Percentiles rank a stretch among this genome's conserved stretches.
Evolutionary conservation across 2,329 filamentous ascomycete species (phyloP).

Genomic region (Microdochium nivale): DNA sequence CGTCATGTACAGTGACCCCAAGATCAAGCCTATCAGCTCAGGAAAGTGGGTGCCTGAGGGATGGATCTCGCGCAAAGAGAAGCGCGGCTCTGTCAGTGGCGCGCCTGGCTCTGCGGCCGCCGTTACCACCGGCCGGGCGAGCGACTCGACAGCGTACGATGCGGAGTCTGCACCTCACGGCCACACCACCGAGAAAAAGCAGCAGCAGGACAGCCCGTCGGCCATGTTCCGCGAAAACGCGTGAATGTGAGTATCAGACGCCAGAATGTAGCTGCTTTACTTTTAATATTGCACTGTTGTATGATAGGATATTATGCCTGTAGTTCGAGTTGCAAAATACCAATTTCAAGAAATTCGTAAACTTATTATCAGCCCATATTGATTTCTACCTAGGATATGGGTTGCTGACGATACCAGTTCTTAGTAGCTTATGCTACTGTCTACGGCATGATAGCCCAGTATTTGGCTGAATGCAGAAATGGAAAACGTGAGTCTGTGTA

Average conservation of each 20-base stretch:
- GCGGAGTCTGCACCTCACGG: not conserved
- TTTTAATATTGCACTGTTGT: not conserved
- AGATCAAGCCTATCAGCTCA: conserved; percentile 54
- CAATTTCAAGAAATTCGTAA: no score
- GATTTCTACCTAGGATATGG: no score
- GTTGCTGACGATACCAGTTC: no score
- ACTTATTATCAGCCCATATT: no score
- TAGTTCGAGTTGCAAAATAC: no score
- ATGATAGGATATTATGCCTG: not conserved
- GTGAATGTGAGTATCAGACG: not conserved
- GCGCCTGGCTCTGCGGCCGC: not conserved
- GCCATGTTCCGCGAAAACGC: not conserved
- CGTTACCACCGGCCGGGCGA: not conserved
- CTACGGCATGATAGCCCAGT: no score
- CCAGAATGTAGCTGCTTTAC: not conserved
- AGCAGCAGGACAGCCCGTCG: not conserved
- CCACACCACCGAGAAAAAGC: not conserved
- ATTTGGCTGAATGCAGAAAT: no score
- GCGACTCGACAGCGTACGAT: not conserved
- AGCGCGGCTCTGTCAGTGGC: not conserved
- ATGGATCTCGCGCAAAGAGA: conserved; percentile 29
- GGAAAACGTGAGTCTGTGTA: no score
- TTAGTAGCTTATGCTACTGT: no score
- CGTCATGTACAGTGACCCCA: conserved; percentile 54
- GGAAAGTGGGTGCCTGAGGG: conserved; percentile 40